phyloP scores from a whole-genome alignment of 352 stramenopile species.

The Phytophthora melonis region DNA sequence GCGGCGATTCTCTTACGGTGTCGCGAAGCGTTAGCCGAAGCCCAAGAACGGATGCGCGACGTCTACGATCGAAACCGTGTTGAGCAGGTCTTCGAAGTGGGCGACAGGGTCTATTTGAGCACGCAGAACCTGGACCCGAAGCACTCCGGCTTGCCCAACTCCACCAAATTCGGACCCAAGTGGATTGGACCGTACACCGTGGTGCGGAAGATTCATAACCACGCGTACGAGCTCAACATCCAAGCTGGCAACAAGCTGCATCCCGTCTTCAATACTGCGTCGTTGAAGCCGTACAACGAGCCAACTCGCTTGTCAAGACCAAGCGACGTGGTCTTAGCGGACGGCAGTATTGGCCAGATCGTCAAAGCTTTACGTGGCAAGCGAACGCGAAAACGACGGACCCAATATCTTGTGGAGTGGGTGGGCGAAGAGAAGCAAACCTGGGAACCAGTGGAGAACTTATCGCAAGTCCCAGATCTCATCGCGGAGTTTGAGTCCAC shows the following conservation, averaged over 20 bases:
- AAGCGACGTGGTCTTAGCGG: slow-evolving; percentile 3
- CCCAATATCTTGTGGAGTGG: slow-evolving; percentile 26
- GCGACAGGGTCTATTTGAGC: slow-evolving; percentile 25
- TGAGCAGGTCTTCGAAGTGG: slow-evolving; percentile 19
- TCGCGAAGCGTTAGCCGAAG: no score
- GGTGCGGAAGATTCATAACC: slow-evolving; percentile 21
- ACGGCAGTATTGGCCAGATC: slow-evolving; percentile 13
- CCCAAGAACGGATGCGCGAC: no score
- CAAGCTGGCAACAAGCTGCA: slow-evolving; percentile 24
- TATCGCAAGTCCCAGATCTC: slow-evolving; percentile 6
- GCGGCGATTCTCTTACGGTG: no score
- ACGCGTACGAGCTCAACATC: slow-evolving; percentile 34
- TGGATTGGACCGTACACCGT: slow-evolving; percentile 26
- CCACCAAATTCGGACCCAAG: slow-evolving; percentile 23
- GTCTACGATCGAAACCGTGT: slow-evolving; percentile 2
- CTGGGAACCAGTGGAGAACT: slow-evolving; percentile 5
- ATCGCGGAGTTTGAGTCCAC: slow-evolving; percentile 8
- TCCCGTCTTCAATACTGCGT: slow-evolving; percentile 22
- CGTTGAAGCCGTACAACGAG: slow-evolving; percentile 16
- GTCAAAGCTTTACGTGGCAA: slow-evolving; percentile 4
- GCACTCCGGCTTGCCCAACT: slow-evolving; percentile 17
- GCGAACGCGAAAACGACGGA: not conserved
- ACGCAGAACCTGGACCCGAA: slow-evolving; percentile 20
- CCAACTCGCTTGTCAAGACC: not conserved
- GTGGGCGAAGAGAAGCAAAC: not conserved